A percentile compares a stretch with the other conserved stretches of the same genome.
phyloP scores from a whole-genome alignment of 164 flowering plant genomes.

The Magnolia changhungtana region DNA sequence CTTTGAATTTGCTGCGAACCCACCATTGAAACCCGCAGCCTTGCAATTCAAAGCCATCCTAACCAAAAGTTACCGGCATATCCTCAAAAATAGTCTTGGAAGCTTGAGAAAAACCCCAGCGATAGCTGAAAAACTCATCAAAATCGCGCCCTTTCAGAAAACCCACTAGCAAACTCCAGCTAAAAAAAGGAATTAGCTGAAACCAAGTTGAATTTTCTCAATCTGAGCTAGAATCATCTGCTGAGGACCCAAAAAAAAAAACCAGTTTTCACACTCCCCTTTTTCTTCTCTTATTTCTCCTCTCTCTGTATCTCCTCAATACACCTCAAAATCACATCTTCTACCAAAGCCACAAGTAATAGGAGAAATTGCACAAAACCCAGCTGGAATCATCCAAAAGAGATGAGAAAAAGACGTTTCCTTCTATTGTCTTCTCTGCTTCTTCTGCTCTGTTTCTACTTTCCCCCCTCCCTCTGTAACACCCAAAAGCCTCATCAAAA shows the following conservation, averaged over 20 bases:
- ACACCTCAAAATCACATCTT: background rate
- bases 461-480: background rate
- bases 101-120: constrained; percentile 37
- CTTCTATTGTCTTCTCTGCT: background rate
- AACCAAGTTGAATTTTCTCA: background rate
- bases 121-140: constrained; percentile 31
- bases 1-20: constrained; percentile 30
- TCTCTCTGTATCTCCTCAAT: background rate
- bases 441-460: background rate
- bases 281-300: background rate
- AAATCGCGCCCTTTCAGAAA: background rate
- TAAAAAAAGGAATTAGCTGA: background rate
- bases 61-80: constrained; percentile 45
- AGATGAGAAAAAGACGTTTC: background rate
- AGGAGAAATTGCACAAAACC: constrained; percentile 2
- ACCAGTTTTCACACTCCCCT: background rate
- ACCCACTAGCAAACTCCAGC: background rate
- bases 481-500: background rate
- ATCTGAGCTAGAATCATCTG: background rate
- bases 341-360: background rate
- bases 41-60: constrained; percentile 58
- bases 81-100: constrained; percentile 37
- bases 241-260: background rate
- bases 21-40: constrained; percentile 32
- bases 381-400: background rate